Evolutionary conservation across 352 stramenopile species (phyloP), one percentile per base, ranked within the genome.

Genomic region (Globisporangium radiosum): DNA sequence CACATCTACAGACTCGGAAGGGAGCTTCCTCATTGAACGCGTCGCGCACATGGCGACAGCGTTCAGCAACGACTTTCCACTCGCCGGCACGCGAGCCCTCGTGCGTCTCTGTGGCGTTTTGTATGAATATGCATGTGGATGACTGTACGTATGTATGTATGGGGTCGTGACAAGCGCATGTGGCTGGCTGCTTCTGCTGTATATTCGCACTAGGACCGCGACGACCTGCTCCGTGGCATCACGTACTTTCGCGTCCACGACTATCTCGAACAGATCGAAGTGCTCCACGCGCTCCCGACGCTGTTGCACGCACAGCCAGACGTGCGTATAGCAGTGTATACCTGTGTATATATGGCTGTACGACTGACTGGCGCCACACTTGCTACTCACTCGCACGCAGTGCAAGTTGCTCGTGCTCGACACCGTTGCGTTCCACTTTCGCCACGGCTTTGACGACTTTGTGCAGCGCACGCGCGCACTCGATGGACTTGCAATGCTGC

Each of bases 341-440:
- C 17, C 17, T 19, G 17, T 19, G 17, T 19, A 19, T 19, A 19
- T 19, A 19, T 19, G 17, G 17, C 17, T 19, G 17, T 19, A 19
- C 17, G 13, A 14, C 38, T 54, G 7, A 51, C 43, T 39, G 13
- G 42, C 7, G 10, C 7, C 9, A 11, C 8, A 11, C 36, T 62
- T 19, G 17, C 17, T 19, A 19, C 17, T 19, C 17, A 19, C 17
- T 19, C 17, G 17, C 17, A 19, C 17, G 7, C 62, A 95, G 65
- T 85, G 96, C 49, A 87, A 89, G 52, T 63, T 98, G 14, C 37
- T 98, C 8, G 75, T 98, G 4, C 59, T 98, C n/a, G 95, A 98
- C 60, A 97, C 81, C 25, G 72, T 98, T 17, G 90, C 95, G 13
- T 98, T 98, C 75, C 95, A 98, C 67, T 97, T 96, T 71, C 79